A percentile compares a stretch with the other conserved stretches of the same genome.
Evolutionary conservation across 768 basidiomycete genomes (phyloP).

Genomic region (Boletus barrowsii): DNA sequence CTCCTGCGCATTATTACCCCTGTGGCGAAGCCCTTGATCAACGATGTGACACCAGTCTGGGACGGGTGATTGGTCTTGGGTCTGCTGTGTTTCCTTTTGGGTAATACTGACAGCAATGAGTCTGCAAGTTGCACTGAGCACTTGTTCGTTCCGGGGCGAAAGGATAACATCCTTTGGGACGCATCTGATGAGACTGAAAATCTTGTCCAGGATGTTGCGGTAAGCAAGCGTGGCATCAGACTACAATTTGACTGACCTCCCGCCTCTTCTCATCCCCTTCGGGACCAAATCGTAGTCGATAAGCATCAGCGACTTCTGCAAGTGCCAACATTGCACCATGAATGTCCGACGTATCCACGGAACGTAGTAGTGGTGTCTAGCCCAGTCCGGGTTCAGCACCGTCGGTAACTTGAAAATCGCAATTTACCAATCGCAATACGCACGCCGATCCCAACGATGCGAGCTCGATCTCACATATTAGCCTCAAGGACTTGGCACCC

Average conservation of each 20-base stretch:
- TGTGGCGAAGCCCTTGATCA: slow-evolving; percentile 70
- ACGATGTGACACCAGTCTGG: slow-evolving; percentile 68
- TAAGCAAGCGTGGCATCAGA: slow-evolving; percentile 1
- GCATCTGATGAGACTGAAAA: slow-evolving; percentile 55
- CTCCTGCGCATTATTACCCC: slow-evolving; percentile 63
- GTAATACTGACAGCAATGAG: slow-evolving; percentile 68
- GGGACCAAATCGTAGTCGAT: slow-evolving; percentile 32
- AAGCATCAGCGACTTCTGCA: slow-evolving; percentile 68
- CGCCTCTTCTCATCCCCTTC: slow-evolving; percentile 36
- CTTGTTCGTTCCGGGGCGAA: slow-evolving; percentile 65
- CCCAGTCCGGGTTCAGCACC: slow-evolving; percentile 9
- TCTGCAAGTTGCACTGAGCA: slow-evolving; percentile 69
- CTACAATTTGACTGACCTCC: slow-evolving; percentile 39
- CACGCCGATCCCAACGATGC: slow-evolving; percentile 46
- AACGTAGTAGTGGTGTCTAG: slow-evolving; percentile 56
- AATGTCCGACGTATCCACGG: slow-evolving; percentile 64
- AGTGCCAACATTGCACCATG: slow-evolving; percentile 82
- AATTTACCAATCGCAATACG: slow-evolving; percentile 53
- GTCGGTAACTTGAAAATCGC: slow-evolving; percentile 4
- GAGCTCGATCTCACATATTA: slow-evolving; percentile 64
- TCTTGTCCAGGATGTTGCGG: slow-evolving; percentile 39
- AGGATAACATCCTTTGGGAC: slow-evolving; percentile 60
- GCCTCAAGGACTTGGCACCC: slow-evolving; percentile 70
- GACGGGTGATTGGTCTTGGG: slow-evolving; percentile 39
- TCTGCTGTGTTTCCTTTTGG: slow-evolving; percentile 43